These are phyloP conservation scores for Picea abies DNA, from an alignment of 83 land plant species.

Conservation along the genomic window DNA sequence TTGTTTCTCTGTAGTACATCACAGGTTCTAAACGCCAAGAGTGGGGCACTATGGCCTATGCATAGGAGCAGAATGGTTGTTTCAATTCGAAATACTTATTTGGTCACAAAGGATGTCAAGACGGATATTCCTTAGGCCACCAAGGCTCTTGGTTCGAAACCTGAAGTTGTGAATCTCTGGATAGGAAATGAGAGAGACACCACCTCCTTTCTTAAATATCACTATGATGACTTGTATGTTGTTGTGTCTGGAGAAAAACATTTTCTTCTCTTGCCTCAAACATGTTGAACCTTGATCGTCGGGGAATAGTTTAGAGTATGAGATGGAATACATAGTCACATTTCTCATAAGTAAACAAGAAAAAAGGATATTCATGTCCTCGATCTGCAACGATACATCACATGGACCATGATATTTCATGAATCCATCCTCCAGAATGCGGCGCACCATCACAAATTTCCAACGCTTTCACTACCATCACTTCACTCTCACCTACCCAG, in stretches of 20 bases:
- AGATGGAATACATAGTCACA: too few species aligned
- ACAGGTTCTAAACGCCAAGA: not conserved
- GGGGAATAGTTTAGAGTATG: too few species aligned
- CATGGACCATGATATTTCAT: too few species aligned
- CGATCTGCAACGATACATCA: too few species aligned
- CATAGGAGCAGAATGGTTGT: conserved; percentile 87
- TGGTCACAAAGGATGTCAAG: conserved; percentile 60
- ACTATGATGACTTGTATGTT: conserved; percentile 89
- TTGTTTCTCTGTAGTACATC: conserved; percentile 46
- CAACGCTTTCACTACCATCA: too few species aligned
- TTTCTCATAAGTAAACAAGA: too few species aligned
- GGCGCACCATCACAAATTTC: too few species aligned
- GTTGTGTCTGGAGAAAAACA: conserved; percentile 87
- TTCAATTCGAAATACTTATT: conserved; percentile 59
- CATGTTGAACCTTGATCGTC: not conserved
- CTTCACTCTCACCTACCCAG: too few species aligned
- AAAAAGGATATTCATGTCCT: too few species aligned
- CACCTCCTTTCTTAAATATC: conserved; percentile 93
- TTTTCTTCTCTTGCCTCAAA: conserved; percentile 83
- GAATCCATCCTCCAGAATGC: too few species aligned
- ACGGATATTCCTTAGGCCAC: conserved; percentile 76
- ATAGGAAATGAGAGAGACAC: conserved; percentile 65
- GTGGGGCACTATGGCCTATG: conserved; percentile 60
- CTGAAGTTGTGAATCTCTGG: conserved; percentile 94
- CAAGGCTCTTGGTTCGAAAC: conserved; percentile 60